Conservation (phyloP, 139 green algal species). For the Yamagishiella unicocca region DNA sequence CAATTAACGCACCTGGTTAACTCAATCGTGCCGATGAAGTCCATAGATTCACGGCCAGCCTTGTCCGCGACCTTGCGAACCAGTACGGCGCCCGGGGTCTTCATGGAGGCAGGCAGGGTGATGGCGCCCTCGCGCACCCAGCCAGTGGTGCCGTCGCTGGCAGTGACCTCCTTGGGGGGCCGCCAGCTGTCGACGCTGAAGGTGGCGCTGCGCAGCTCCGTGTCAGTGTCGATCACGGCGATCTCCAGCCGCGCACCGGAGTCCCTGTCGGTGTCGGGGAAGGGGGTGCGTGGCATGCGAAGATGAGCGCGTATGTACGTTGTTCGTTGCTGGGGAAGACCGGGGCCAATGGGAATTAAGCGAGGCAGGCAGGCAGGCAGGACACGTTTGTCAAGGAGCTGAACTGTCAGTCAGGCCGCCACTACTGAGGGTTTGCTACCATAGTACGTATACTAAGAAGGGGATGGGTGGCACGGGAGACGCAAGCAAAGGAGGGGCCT, state of each 20-base stretch:
- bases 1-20: constrained; percentile 42
- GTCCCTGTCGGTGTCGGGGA: no score
- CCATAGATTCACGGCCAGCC: background rate
- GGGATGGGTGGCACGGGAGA: no score
- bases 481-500: background rate
- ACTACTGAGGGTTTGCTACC: no score
- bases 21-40: constrained; percentile 33
- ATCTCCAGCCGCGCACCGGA: background rate
- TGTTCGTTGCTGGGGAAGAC: no score
- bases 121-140: constrained; percentile 29
- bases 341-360: no score
- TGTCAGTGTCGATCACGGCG: background rate
- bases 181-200: background rate
- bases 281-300: no score
- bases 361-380: no score
- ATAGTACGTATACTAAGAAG: no score
- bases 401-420: no score
- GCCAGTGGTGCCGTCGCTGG: background rate
- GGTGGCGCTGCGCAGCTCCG: background rate
- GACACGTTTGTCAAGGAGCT: no score
- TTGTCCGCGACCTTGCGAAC: constrained; percentile 7
- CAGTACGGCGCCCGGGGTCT: constrained; percentile 12
- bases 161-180: background rate
- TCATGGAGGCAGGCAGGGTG: constrained; percentile 1
- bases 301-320: no score